Percentiles rank a stretch among this genome's conserved stretches.
Conservation (phyloP, 202 grass and related monocot species). For the Zoysia matrella region DNA sequence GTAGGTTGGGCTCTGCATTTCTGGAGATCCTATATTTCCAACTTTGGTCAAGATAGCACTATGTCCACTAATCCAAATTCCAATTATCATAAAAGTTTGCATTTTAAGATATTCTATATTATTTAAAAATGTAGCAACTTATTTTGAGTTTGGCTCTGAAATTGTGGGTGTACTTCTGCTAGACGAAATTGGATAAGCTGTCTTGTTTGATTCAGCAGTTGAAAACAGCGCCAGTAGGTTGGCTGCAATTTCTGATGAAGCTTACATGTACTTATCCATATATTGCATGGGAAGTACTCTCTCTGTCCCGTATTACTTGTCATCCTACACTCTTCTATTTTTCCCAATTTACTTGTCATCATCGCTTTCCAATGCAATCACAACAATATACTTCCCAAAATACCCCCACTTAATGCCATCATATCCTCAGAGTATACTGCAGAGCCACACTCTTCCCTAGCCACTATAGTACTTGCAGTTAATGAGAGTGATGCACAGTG, state of each 20-base stretch:
- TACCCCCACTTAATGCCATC: too few species aligned
- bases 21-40: neutral
- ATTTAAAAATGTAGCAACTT: neutral
- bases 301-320: too few species aligned
- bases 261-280: neutral
- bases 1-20: too few species aligned
- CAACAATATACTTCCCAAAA: too few species aligned
- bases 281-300: neutral
- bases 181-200: slow-evolving; percentile 10
- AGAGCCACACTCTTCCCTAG: too few species aligned
- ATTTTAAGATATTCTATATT: neutral
- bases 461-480: too few species aligned
- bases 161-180: neutral
- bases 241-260: neutral
- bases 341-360: too few species aligned
- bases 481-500: too few species aligned
- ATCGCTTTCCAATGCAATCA: too few species aligned
- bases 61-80: neutral
- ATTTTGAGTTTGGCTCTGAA: slow-evolving; percentile 8
- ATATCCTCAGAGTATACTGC: too few species aligned
- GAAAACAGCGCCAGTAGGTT: neutral
- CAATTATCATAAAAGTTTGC: neutral
- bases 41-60: neutral
- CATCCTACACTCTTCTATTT: too few species aligned
- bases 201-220: neutral